Conservation (phyloP, 495 filamentous ascomycete genomes). For the Penicillium flavigenum region DNA sequence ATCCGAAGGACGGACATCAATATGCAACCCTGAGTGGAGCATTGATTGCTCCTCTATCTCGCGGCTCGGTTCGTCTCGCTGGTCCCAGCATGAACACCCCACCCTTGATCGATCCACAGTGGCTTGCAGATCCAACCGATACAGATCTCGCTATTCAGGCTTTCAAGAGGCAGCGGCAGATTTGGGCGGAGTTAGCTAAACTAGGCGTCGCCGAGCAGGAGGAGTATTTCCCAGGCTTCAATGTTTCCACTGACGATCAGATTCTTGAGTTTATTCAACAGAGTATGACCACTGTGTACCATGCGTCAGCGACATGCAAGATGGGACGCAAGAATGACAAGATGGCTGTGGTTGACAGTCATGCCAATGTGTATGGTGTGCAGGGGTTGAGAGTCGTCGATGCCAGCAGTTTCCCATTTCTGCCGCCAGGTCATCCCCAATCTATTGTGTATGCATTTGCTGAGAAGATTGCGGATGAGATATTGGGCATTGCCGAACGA, state of each 20-base stretch:
- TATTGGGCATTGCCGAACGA: constrained; percentile 19
- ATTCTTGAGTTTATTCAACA: constrained; percentile 44
- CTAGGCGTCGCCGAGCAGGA: constrained; percentile 19
- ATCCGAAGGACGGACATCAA: too few relatives aligned
- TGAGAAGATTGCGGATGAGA: constrained; percentile 58
- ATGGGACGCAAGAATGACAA: constrained; percentile 46
- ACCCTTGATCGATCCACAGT: too few relatives aligned
- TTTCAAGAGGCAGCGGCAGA: constrained; percentile 21
- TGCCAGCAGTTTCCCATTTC: constrained; percentile 47
- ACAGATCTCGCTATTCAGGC: too few relatives aligned
- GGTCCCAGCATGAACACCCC: too few relatives aligned
- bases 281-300: constrained; percentile 44
- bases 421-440: constrained; percentile 54
- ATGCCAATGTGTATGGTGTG: constrained; percentile 47
- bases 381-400: constrained; percentile 48
- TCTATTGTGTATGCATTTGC: constrained; percentile 50
- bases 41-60: too few relatives aligned
- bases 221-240: constrained; percentile 45
- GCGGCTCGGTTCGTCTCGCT: too few relatives aligned
- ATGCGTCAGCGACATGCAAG: constrained; percentile 49
- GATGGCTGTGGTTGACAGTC: constrained; percentile 52
- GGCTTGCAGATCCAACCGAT: too few relatives aligned
- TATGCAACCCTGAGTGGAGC: too few relatives aligned
- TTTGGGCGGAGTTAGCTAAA: constrained; percentile 25
- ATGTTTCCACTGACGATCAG: constrained; percentile 45